phyloP scores from a whole-genome alignment of 768 basidiomycete genomes.

The Mycena rosella region DNA sequence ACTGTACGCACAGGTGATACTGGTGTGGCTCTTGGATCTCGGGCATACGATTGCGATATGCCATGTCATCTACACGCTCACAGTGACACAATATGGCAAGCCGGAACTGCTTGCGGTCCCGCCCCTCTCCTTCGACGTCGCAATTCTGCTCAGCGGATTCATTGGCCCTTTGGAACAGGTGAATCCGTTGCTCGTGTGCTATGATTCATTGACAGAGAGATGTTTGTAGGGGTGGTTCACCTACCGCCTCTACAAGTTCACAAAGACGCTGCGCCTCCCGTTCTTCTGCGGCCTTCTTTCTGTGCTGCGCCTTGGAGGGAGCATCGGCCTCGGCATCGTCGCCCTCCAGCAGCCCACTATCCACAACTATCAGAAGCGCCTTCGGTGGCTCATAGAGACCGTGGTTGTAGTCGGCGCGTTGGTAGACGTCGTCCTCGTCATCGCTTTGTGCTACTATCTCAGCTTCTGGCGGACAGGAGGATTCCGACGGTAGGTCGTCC shows the following conservation, averaged over 20 bases:
- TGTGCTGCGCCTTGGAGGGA: neutral
- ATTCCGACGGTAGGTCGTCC: neutral
- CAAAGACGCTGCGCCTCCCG: conserved; percentile 3
- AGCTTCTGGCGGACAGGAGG: conserved; percentile 12
- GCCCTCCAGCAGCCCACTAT: neutral
- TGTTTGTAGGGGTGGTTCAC: conserved; percentile 23
- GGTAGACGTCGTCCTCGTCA: conserved; percentile 3
- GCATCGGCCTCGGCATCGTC: neutral
- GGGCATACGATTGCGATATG: conserved; percentile 12
- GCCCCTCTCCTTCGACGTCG: conserved; percentile 5
- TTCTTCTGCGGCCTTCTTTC: conserved; percentile 8
- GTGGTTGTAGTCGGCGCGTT: conserved; percentile 9
- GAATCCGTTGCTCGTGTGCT: neutral
- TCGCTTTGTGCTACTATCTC: conserved; percentile 16
- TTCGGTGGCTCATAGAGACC: conserved; percentile 10
- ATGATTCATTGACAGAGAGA: neutral
- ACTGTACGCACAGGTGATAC: neutral
- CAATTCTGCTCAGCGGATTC: conserved; percentile 11
- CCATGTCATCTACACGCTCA: conserved; percentile 5
- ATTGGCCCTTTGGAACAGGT: conserved; percentile 16
- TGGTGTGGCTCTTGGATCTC: conserved; percentile 3
- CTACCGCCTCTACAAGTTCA: conserved; percentile 16
- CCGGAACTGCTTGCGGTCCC: neutral
- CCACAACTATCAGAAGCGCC: neutral
- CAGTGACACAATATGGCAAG: conserved; percentile 10